Evolutionary conservation across 2,329 filamentous ascomycete genomes (phyloP).

Genomic region (Diaporthe citri): DNA sequence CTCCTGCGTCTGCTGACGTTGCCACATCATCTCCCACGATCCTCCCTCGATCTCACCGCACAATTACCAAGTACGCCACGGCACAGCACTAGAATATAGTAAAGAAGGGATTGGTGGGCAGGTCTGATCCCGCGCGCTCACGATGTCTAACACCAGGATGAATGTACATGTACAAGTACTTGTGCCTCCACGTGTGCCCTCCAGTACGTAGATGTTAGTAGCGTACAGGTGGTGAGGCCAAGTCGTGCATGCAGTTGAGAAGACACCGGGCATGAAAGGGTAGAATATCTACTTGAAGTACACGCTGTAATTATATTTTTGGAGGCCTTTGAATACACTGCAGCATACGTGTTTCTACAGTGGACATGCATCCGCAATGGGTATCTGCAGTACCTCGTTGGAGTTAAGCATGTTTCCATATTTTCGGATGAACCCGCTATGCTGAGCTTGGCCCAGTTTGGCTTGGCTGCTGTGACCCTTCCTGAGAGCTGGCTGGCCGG

Average conservation of each 20-base stretch:
- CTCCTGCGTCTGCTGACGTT: slow-evolving; percentile 8
- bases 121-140: neutral
- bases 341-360: too few relatives aligned
- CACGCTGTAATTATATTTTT: neutral
- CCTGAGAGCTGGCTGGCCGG: neutral
- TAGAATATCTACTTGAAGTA: too few relatives aligned
- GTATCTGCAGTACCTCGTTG: neutral
- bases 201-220: neutral
- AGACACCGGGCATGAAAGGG: too few relatives aligned
- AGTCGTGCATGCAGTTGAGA: neutral
- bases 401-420: slow-evolving; percentile 14
- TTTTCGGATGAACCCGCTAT: slow-evolving; percentile 24
- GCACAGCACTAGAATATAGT: slow-evolving; percentile 1
- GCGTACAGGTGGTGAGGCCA: neutral
- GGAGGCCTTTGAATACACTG: neutral
- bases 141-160: neutral
- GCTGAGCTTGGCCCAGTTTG: slow-evolving; percentile 18
- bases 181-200: neutral
- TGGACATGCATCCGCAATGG: too few relatives aligned
- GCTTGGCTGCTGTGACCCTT: slow-evolving; percentile 13
- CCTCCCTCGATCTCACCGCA: neutral
- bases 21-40: slow-evolving; percentile 12
- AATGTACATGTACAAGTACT: neutral
- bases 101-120: neutral
- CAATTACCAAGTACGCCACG: neutral